Evolutionary conservation across 805 yeast species (phyloP), one percentile per base, ranked within the genome.

Genomic region (Candida palmyrensis): DNA sequence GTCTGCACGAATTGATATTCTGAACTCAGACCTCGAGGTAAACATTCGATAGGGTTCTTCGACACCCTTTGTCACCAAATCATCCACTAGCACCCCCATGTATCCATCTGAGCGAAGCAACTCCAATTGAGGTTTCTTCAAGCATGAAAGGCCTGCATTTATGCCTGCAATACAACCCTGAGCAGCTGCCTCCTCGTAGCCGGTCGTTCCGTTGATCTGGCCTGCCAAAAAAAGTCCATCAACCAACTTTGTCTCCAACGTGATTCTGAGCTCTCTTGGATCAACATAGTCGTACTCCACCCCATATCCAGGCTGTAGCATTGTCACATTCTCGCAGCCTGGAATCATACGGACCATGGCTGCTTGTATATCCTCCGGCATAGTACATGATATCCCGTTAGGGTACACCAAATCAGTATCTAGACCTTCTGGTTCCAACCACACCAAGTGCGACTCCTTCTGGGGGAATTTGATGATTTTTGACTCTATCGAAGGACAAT

Each of bases 21-120:
- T 69, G 54, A 87, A 92, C 54, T 92, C 99, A 0, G 96, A 84
- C 32, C 99, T 72, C 5, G 97, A 87, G 0, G 98, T 92, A 52
- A 92, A 92, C 98, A 92, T 92, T 42, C 99, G 67, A 54, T 92
- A 92, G 1, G 99, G 99, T 55, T 92, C 99, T 39, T 80, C 85
- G 2, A 92, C 96, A 13, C 98, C 99, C 55, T 87, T 87, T 1
- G 96, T 89, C 19, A 89, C 82, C 43, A 92, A 67, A 61, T 92
- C 99, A 57, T 92, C 98, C 30, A 92, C 80, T 38, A 92, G 62
- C 5, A 92, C 96, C 1, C 98, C 99, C 35, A 85, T 71, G 47
- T 86, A 89, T 1, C 96, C 97, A 52, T 88, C 90, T 0, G 86
- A 71, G 39, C 99, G 67, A 5, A 75, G 70, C 9, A 92, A 47